Base-by-base conservation (phyloP, 139 green algal species). In the Micractinium sp. region DNA sequence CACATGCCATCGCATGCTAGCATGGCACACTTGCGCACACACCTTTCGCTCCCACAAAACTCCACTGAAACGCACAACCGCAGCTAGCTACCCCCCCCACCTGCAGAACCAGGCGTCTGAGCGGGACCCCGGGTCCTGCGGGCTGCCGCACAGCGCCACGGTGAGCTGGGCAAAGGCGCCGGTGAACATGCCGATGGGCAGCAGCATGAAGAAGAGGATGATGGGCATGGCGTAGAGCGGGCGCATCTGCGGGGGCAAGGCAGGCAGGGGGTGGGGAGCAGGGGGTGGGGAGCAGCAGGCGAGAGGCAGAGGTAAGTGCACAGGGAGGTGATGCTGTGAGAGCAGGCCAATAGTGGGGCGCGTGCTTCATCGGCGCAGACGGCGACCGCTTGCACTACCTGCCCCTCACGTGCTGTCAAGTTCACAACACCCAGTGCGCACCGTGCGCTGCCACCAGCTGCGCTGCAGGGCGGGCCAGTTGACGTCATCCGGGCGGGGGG, bases 31-130 rank as follows among this genome's bases (percentile, higher is more conserved):
- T 35, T 76, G 13, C 22, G 27, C 27, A 35, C 23, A 76, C 69
- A 22, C 4, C 4, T 74, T 31, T 33, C 69, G 27, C 2, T 23
- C 19, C 63, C 63, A 71, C 7, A 71, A 5, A 71, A 27, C 7
- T 27, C 47, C 47, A 56, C 5, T 56, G 47, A 56, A 56, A 56
- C 5, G 5, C 25, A 31, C 23, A 77, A 36, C 1, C 31, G 31
- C 74, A 47, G 14, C 75, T 33, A 3, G 2, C 75, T 13, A 16
- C 75, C 47, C 47, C 47, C 75, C 19, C 23, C 47, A 67, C 81
- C 81, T 76, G 82, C 95, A 97, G 91, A 95, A 97, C 94, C 95
- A 97, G 47, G 29, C 39, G 85, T 89, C 86, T 38, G 85, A 88
- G 36, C 82, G 76, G 2, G 63, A 25, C 22, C 31, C n/a, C 18